A percentile compares a stretch with the other conserved stretches of the same genome.
phyloP scores from a whole-genome alignment of 78 protist species.

The Blattamonas nauphoetae region DNA sequence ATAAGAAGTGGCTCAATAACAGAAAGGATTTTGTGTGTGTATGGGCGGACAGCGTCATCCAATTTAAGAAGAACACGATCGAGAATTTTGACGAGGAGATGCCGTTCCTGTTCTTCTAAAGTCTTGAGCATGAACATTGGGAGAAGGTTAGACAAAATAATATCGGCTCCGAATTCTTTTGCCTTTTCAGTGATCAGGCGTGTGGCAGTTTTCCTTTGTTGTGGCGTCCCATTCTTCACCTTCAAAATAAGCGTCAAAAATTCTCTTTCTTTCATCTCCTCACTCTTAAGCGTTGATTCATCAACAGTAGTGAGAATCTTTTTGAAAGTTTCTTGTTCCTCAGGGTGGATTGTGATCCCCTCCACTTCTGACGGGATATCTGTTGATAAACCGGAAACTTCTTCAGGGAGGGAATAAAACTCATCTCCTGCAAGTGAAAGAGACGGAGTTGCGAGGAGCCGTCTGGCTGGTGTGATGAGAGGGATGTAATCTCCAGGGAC shows the following conservation, averaged over 20 bases:
- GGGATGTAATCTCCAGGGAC: not conserved
- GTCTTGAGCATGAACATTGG: constrained; percentile 85
- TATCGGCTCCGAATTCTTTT: constrained; percentile 86
- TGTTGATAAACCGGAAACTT: not conserved
- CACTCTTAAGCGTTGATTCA: not conserved
- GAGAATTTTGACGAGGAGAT: constrained; percentile 91
- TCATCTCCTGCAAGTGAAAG: not conserved
- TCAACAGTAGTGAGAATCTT: not conserved
- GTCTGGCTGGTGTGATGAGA: not conserved
- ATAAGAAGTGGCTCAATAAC: constrained; percentile 93
- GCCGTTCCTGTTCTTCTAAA: constrained; percentile 95
- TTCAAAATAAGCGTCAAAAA: not conserved
- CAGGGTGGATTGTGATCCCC: not conserved
- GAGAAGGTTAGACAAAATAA: constrained; percentile 83
- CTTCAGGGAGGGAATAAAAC: not conserved
- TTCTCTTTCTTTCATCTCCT: not conserved
- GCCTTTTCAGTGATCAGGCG: constrained; percentile 88
- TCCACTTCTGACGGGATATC: not conserved
- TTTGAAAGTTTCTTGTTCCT: not conserved
- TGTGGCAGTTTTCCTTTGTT: constrained; percentile 85
- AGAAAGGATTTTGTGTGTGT: constrained; percentile 82
- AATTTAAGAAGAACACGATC: constrained; percentile 87
- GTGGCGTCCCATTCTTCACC: constrained; percentile 95
- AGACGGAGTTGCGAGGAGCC: not conserved
- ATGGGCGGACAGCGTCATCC: constrained; percentile 91